phyloP scores from a whole-genome alignment of 139 green algal species.

The Coccomyxa sp. region DNA sequence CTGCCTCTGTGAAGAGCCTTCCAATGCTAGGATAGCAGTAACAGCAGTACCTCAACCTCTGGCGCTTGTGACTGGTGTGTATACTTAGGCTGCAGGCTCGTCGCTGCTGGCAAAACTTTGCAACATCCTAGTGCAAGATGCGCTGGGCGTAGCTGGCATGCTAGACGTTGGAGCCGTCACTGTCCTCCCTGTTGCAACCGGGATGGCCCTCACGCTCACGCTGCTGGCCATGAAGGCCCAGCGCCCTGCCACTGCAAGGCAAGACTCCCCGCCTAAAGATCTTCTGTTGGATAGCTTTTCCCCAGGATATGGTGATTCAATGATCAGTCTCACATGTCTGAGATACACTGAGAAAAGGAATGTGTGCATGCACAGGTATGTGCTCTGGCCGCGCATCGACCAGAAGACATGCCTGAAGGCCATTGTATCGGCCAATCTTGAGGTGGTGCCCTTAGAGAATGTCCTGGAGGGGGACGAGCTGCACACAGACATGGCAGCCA shows the following conservation, averaged over 20 bases:
- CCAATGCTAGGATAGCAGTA: no score
- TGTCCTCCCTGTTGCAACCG: conserved; percentile 88
- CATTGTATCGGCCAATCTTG: conserved; percentile 69
- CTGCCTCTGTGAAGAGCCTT: no score
- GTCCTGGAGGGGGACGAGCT: conserved; percentile 63
- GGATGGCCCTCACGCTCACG: conserved; percentile 83
- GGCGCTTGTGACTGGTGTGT: neutral
- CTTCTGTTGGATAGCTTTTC: no score
- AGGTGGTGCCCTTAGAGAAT: conserved; percentile 66
- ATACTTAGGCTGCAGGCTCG: conserved; percentile 71
- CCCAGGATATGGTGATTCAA: no score
- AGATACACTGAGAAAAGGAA: neutral
- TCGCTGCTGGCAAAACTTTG: conserved; percentile 77
- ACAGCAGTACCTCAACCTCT: no score
- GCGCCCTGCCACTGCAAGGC: neutral
- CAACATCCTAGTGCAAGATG: conserved; percentile 69
- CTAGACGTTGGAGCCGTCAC: conserved; percentile 50
- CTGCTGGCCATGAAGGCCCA: conserved; percentile 54
- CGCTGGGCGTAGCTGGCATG: conserved; percentile 63
- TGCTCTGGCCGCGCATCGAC: conserved; percentile 94
- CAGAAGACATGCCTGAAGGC: conserved; percentile 98
- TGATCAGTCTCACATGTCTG: no score
- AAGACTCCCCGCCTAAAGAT: no score
- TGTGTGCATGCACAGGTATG: conserved; percentile 33
- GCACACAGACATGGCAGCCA: conserved; percentile 67